Conservation (phyloP, 2,329 filamentous ascomycete species). For the Tolypocladium endophyticum region DNA sequence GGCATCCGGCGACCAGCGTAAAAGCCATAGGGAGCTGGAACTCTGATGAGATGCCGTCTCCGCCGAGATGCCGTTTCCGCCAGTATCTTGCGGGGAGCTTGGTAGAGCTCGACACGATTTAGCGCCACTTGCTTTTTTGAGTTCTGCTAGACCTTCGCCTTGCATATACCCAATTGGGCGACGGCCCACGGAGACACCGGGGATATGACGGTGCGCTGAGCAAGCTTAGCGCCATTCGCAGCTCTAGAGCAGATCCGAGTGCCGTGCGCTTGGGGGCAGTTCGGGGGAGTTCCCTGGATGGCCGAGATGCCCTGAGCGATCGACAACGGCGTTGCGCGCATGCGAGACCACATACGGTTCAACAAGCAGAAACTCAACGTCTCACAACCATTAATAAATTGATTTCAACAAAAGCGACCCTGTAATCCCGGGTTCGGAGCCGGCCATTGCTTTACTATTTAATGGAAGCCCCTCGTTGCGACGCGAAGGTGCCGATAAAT, state of each 20-base stretch:
- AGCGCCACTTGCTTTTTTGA: not conserved
- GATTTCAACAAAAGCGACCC: too few species aligned
- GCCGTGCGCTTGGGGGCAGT: too few species aligned
- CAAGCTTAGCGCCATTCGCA: not conserved
- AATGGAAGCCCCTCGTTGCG: too few species aligned
- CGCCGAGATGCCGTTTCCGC: not conserved
- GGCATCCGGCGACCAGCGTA: too few species aligned
- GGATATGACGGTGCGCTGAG: not conserved
- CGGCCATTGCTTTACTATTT: too few species aligned
- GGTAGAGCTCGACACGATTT: not conserved
- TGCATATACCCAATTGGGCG: not conserved
- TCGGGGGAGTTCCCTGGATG: too few species aligned
- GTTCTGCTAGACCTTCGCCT: not conserved
- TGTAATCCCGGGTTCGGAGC: too few species aligned
- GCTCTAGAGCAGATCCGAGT: not conserved
- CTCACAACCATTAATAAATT: too few species aligned
- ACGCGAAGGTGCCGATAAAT: conserved; percentile 35
- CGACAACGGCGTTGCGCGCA: too few species aligned
- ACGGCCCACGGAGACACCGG: not conserved
- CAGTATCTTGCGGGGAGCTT: not conserved
- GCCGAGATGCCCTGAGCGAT: too few species aligned
- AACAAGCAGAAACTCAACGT: too few species aligned
- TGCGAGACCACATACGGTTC: not conserved
- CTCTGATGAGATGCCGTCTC: not conserved
- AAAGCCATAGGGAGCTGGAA: not conserved